Conservation (phyloP, 345 rosid genomes). For the Heritiera fomes region DNA sequence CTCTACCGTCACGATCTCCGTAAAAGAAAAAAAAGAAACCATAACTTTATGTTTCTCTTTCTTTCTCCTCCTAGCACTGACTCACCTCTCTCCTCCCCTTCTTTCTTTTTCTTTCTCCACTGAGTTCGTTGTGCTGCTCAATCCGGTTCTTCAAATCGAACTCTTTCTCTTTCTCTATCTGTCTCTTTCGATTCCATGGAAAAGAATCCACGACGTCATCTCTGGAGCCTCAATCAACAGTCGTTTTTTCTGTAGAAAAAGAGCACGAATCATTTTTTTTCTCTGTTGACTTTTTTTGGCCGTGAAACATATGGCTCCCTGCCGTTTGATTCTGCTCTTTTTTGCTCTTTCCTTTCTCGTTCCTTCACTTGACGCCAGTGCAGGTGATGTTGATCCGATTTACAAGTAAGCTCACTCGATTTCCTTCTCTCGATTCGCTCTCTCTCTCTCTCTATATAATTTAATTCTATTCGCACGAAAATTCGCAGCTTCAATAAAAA, state of each 20-base stretch:
- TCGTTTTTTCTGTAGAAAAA: conserved; percentile 14
- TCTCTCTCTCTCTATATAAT: neutral
- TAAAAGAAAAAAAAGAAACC: neutral
- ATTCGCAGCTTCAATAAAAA: neutral
- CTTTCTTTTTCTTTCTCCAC: conserved; percentile 6
- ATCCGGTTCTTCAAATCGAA: conserved; percentile 16
- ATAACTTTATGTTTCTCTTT: neutral
- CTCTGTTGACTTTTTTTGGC: conserved; percentile 30
- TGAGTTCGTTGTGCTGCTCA: conserved; percentile 19
- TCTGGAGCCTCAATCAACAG: conserved; percentile 14
- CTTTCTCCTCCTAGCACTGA: neutral
- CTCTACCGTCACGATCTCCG: conserved; percentile 22
- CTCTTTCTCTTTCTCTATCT: neutral
- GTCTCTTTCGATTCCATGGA: conserved; percentile 14
- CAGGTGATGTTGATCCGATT: conserved; percentile 87
- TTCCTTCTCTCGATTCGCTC: neutral
- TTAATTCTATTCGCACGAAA: conserved; percentile 22
- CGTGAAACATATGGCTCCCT: conserved; percentile 41
- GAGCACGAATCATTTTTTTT: conserved; percentile 18
- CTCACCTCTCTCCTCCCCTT: neutral
- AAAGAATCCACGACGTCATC: conserved; percentile 18
- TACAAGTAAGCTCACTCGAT: conserved; percentile 50
- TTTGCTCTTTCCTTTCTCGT: conserved; percentile 32
- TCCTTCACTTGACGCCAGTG: conserved; percentile 54
- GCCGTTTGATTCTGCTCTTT: conserved; percentile 40